Conservation (phyloP, 164 flowering plant genomes). For the Vitis labrusca region DNA sequence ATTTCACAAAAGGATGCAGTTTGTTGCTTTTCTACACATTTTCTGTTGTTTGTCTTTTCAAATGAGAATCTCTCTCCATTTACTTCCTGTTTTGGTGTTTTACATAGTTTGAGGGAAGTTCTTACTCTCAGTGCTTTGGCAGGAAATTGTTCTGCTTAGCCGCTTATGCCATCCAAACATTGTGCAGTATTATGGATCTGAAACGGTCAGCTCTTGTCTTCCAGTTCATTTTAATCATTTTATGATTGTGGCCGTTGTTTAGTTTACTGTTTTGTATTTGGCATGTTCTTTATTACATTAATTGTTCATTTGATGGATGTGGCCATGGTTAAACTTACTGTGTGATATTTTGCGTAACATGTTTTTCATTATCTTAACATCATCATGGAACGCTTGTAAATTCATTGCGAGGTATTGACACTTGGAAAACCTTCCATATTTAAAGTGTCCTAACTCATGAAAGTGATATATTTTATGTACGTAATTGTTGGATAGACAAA, state of each 20-base stretch:
- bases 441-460: background rate
- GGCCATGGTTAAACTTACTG: too few relatives aligned
- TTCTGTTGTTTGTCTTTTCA: background rate
- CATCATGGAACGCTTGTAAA: background rate
- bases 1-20: background rate
- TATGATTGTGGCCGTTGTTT: too few relatives aligned
- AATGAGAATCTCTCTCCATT: background rate
- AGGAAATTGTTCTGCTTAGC: slow-evolving; percentile 84
- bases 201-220: slow-evolving; percentile 53
- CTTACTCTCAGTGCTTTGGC: slow-evolving; percentile 13
- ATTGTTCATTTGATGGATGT: too few relatives aligned
- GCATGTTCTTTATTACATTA: too few relatives aligned
- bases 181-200: slow-evolving; percentile 89
- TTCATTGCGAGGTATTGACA: background rate
- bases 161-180: slow-evolving; percentile 86
- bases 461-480: background rate
- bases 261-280: too few relatives aligned
- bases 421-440: background rate
- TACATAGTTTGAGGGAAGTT: background rate
- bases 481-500: background rate
- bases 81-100: background rate
- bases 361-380: background rate
- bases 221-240: background rate
- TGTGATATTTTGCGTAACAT: too few relatives aligned
- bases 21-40: background rate